Conservation (phyloP, 2,329 filamentous ascomycete genomes). For the Chrysoporthe puriensis region DNA sequence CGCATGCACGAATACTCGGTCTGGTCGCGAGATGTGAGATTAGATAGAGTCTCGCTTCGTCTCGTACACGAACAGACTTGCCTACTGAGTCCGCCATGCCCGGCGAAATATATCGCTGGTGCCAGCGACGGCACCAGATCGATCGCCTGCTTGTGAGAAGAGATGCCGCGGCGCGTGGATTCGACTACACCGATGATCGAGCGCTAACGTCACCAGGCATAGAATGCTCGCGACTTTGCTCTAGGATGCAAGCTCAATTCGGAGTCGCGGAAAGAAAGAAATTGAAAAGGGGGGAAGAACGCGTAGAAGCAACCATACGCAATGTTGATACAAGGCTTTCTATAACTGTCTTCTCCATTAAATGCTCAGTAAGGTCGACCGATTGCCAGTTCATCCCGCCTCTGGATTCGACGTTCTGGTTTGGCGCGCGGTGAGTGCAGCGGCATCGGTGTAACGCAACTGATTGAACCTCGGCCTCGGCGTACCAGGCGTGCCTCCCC, state of each 20-base stretch:
- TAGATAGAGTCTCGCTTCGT: constrained; percentile 11
- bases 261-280: background rate
- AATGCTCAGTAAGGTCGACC: constrained; percentile 1
- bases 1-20: constrained; percentile 98
- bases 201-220: constrained; percentile 2
- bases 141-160: constrained; percentile 14
- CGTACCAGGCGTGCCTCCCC: background rate
- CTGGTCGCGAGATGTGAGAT: constrained; percentile 49
- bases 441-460: constrained; percentile 10
- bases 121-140: constrained; percentile 22
- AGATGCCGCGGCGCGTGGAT: constrained; percentile 5
- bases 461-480: constrained; percentile 26
- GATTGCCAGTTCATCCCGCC: constrained; percentile 10
- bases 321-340: background rate
- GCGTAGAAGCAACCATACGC: background rate
- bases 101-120: constrained; percentile 18
- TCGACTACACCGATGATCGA: constrained; percentile 12
- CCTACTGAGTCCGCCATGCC: constrained; percentile 58
- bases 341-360: background rate
- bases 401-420: constrained; percentile 21
- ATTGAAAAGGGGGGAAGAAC: background rate
- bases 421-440: constrained; percentile 22
- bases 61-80: constrained; percentile 35
- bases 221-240: background rate
- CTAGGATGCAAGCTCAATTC: no score